Evolutionary conservation across 768 basidiomycete species (phyloP), one percentile per base, ranked within the genome.

Genomic region (Jaapia argillacea): DNA sequence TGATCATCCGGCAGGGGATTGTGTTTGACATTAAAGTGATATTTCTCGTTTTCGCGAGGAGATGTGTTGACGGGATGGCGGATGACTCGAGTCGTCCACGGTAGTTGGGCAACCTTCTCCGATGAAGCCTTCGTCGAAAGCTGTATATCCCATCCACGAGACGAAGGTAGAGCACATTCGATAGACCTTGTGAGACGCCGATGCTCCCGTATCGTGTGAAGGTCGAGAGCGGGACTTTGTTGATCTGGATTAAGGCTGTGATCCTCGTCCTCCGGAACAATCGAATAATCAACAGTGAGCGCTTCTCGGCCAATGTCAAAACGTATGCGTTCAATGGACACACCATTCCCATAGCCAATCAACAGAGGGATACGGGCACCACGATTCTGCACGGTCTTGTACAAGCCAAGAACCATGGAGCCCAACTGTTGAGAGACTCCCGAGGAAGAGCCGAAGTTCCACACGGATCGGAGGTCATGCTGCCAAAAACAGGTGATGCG

Each of bases 401-500:
- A 71, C 36, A 94, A 64, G 21, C 88, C 86, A 5, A 89, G 61
- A 14, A 82, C 71, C 75, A 94, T 88, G 4, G 84, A 79, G n/a
- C 82, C 81, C 2, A 97, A 71, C 51, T 94, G 89, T 50, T 89
- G 86, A 6, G 76, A 71, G 6, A 90, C 54, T 24, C 75, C 71
- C 13, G 75, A 67, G 1, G 76, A 70, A 0, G 81, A 74, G 5
- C 79, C 80, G 41, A 91, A 72, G 28, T 79, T 85, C 89, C 90
- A 94, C 28, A 88, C 59, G 0, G 88, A 75, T 49, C 86, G 85
- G 23, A 94, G 74, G 64, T 96, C 88, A 58, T 94, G 92, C 57
- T 93, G 88, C 87, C 89, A 94, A 57, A 94, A 92, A 56, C 88
- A 93, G 1, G 87, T 91, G 48, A 93, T 76, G 27, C 88, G 81